Evolutionary conservation across 805 yeast genomes (phyloP).

Genomic region (Metschnikowia orientalis): DNA sequence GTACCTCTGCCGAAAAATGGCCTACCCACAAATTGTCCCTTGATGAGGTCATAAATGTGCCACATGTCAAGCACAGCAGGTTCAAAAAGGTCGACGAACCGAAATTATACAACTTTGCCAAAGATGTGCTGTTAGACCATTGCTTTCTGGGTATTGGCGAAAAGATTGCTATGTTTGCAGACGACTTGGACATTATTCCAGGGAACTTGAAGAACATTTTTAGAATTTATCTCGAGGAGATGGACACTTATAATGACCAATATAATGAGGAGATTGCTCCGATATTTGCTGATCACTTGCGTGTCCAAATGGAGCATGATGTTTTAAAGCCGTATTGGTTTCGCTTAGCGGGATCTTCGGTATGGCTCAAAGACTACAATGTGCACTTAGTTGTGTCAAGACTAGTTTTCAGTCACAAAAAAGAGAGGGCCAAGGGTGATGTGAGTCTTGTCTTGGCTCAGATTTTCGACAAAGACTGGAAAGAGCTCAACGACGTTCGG

Average conservation of each 20-base stretch:
- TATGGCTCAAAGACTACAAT: slow-evolving; percentile 20
- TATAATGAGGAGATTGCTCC: slow-evolving; percentile 10
- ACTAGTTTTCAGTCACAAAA: slow-evolving; percentile 16
- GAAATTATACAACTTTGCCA: slow-evolving; percentile 1
- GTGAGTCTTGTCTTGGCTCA: slow-evolving; percentile 20
- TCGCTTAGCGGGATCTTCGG: slow-evolving; percentile 21
- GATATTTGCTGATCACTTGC: slow-evolving; percentile 9
- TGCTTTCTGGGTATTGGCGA: slow-evolving; percentile 2
- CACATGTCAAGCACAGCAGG: slow-evolving; percentile 5
- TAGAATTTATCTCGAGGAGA: slow-evolving; percentile 8
- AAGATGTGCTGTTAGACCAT: not conserved
- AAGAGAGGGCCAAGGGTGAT: slow-evolving; percentile 16
- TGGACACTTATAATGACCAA: slow-evolving; percentile 7
- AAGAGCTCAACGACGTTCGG: slow-evolving; percentile 19
- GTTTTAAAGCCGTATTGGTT: slow-evolving; percentile 17
- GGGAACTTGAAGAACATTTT: slow-evolving; percentile 5
- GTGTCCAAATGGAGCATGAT: slow-evolving; percentile 8
- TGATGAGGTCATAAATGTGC: slow-evolving; percentile 1
- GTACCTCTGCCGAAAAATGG: slow-evolving; percentile 9
- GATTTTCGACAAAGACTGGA: slow-evolving; percentile 21
- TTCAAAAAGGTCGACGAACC: slow-evolving; percentile 1
- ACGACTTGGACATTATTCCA: slow-evolving; percentile 6
- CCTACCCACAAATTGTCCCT: slow-evolving; percentile 2
- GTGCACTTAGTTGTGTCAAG: slow-evolving; percentile 22
- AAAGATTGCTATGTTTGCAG: slow-evolving; percentile 3